Evolutionary conservation across 345 rosid genomes (phyloP), one percentile per base, ranked within the genome.

Genomic region (Pistacia integerrima): DNA sequence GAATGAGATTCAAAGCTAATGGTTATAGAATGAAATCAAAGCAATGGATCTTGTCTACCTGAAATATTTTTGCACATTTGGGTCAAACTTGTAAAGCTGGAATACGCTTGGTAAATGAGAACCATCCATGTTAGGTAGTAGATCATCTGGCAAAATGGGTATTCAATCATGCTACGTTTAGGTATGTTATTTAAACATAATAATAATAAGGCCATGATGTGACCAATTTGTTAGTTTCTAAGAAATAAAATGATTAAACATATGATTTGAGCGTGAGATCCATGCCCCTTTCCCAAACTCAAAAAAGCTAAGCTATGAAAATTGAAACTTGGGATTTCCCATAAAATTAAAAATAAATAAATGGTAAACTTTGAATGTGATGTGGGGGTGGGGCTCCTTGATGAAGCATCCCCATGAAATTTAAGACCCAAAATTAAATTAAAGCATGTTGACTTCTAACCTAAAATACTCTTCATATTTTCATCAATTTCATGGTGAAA

Each of bases 1-100:
- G 77, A 25, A 54, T 13, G 36, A 60, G 60, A 80, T 80, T 76
- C 79, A 76, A 76, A 80, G 83, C 46, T 25, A 71, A 35, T 61
- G 41, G 33, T 46, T 59, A 44, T 48, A 61, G 41, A 49, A 73
- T 59, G 57, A 52, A 60, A 75, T 80, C 76, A 72, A 76, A 80
- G 74, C 63, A 75, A 71, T 25, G 48, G 8, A 71, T 67, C 51
- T 54, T 20, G 41, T 65, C 64, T 13, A 14, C 16, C 16, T 1
- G 10, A 61, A 49, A 49, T 49, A 13, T 9, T 9, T 49, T 1
- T 8, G 54, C 54, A 9, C 13, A 13, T 11, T 49, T 13, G 13
- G 55, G 56, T 67, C 70, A 70, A 70, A 10, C 1, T 18, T 56
- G 5, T 56, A 10, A n/a, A 33, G 62, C 46, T 54, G 5, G 30